These are phyloP conservation scores for Boeremia exigua DNA, from an alignment of 2,329 filamentous ascomycete species.

Conservation along the genomic window DNA sequence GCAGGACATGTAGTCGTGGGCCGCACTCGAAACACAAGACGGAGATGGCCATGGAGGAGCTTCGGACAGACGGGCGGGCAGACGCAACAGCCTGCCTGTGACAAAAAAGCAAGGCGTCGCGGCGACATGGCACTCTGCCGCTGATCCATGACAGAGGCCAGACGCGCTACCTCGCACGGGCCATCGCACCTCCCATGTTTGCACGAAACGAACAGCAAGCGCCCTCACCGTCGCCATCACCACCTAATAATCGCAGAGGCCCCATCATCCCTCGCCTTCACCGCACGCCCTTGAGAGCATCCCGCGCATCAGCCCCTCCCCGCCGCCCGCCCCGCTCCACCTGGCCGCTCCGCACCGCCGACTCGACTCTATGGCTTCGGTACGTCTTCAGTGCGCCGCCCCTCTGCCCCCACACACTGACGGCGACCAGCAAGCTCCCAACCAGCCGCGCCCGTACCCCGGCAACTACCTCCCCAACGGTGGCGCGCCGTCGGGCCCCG, in stretches of 20 bases:
- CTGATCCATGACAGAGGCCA: constrained; percentile 22
- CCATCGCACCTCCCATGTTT: constrained; percentile 30
- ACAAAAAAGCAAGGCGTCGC: background rate
- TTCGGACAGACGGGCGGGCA: background rate
- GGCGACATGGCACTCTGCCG: constrained; percentile 19
- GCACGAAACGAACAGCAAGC: constrained; percentile 33
- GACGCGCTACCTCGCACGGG: constrained; percentile 25
- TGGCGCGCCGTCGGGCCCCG: constrained; percentile 50
- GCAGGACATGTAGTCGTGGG: background rate
- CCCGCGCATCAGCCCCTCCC: constrained; percentile 11
- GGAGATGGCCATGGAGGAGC: background rate
- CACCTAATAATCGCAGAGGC: constrained; percentile 31
- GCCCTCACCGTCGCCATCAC: constrained; percentile 36
- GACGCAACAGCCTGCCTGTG: too few relatives aligned
- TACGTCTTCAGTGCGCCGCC: constrained; percentile 27
- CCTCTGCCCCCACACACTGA: constrained; percentile 28
- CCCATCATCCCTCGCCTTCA: constrained; percentile 21
- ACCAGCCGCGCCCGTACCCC: constrained; percentile 58
- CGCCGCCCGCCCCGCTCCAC: constrained; percentile 20
- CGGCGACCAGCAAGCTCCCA: constrained; percentile 54
- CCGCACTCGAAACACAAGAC: background rate
- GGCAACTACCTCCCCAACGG: constrained; percentile 57
- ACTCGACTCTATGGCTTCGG: constrained; percentile 44
- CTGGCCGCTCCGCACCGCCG: constrained; percentile 32
- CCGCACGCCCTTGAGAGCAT: constrained; percentile 12